Evolutionary conservation across 345 rosid genomes (phyloP).

Genomic region (Combretum micranthum): DNA sequence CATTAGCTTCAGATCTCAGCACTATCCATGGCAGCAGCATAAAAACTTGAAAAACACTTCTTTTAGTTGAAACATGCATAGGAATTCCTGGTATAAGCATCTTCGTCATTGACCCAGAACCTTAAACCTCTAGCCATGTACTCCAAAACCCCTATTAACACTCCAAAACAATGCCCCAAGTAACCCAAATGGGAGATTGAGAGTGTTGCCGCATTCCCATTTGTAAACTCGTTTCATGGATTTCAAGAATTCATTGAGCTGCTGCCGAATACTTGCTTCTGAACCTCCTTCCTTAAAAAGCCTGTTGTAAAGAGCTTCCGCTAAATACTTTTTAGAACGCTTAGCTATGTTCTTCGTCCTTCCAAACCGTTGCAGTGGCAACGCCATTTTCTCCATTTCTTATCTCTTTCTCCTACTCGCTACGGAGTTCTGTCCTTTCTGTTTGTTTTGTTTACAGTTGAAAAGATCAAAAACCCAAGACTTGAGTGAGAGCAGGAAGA

Average conservation of each 20-base stretch:
- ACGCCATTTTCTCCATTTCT: conserved; percentile 33
- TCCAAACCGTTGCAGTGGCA: conserved; percentile 43
- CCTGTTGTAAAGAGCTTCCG: conserved; percentile 57
- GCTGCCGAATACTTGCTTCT: conserved; percentile 56
- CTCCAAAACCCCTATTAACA: not conserved
- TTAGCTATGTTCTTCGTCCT: conserved; percentile 53
- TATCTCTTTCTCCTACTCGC: not conserved
- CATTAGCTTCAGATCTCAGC: conserved; percentile 80
- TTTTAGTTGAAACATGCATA: conserved; percentile 4
- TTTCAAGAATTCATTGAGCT: conserved; percentile 70
- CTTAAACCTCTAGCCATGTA: not conserved
- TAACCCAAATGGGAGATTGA: conserved; percentile 17
- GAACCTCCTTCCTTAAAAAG: conserved; percentile 77
- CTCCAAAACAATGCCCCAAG: not conserved
- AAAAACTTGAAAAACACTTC: not conserved
- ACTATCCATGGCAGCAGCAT: conserved; percentile 78
- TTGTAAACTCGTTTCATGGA: conserved; percentile 81
- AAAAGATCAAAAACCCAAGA: too few species aligned
- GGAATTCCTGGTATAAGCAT: conserved; percentile 7
- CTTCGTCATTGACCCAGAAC: not conserved
- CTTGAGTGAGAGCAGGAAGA: conserved; percentile 10
- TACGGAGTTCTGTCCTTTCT: not conserved
- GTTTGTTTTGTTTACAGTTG: too few species aligned
- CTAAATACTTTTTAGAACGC: conserved; percentile 84
- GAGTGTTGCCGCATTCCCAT: conserved; percentile 91